These are phyloP conservation scores for Geranium incanum DNA, from an alignment of 441 rosid genomes.

Conservation along the genomic window DNA sequence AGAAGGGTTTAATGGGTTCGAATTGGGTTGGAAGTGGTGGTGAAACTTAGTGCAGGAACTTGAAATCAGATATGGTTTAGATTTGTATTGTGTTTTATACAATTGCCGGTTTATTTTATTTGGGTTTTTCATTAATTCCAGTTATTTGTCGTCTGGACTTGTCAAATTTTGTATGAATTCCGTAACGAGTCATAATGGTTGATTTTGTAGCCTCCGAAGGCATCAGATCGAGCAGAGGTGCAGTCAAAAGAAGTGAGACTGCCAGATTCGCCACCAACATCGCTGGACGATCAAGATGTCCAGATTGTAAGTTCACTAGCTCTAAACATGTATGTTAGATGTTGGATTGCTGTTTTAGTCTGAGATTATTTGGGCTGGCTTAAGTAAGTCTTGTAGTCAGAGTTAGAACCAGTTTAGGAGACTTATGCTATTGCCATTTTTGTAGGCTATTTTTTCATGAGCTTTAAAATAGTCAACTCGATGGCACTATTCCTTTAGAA, in stretches of 20 bases:
- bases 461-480: background rate
- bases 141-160: background rate
- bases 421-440: background rate
- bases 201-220: slow-evolving; percentile 56
- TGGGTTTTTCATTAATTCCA: background rate
- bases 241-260: slow-evolving; percentile 76
- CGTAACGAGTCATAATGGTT: background rate
- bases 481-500: background rate
- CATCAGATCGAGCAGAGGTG: slow-evolving; percentile 67
- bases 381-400: background rate
- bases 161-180: background rate
- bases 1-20: background rate
- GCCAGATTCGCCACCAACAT: slow-evolving; percentile 70
- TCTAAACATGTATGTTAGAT: background rate
- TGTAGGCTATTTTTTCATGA: background rate
- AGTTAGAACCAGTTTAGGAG: background rate
- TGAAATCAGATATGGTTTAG: background rate
- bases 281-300: slow-evolving; percentile 82
- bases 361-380: background rate
- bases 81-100: background rate
- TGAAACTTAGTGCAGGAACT: background rate
- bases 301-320: slow-evolving; percentile 54
- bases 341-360: background rate
- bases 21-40: background rate
- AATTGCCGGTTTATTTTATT: background rate